Evolutionary conservation across 768 basidiomycete genomes (phyloP).

Genomic region (Trichaptum fuscoviolaceum): DNA sequence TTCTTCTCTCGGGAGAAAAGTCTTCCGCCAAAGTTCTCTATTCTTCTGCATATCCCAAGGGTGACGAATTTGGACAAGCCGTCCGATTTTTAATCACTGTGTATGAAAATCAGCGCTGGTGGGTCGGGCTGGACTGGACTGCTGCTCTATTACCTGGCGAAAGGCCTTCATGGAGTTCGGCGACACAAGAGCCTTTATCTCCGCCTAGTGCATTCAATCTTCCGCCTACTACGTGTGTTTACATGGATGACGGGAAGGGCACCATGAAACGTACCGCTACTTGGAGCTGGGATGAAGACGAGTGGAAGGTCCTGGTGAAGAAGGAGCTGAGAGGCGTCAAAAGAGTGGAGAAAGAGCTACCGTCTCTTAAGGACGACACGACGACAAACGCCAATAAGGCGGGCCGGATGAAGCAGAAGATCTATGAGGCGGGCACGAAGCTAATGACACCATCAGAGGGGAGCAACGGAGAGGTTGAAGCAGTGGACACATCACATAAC

Average conservation of each 20-base stretch:
- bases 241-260: conserved; percentile 36
- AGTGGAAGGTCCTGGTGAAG: conserved; percentile 76
- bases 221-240: conserved; percentile 56
- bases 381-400: conserved; percentile 17
- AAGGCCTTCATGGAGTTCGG: conserved; percentile 80
- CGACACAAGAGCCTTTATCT: conserved; percentile 52
- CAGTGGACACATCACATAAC: conserved; percentile 5
- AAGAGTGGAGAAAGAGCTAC: conserved; percentile 59
- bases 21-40: conserved; percentile 30
- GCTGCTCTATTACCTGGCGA: conserved; percentile 86
- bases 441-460: conserved; percentile 11
- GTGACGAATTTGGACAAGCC: conserved; percentile 20
- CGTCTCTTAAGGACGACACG: conserved; percentile 27
- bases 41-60: conserved; percentile 20
- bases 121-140: conserved; percentile 97
- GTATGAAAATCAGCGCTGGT: conserved; percentile 95
- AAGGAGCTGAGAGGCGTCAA: conserved; percentile 42
- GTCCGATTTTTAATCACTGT: conserved; percentile 84
- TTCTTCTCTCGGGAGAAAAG: conserved; percentile 50
- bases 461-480: neutral
- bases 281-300: conserved; percentile 89
- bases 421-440: conserved; percentile 25
- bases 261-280: conserved; percentile 66
- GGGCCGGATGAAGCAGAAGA: conserved; percentile 25
- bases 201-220: conserved; percentile 67